Conservation (phyloP, 257 asterid species). For the Echium plantagineum region DNA sequence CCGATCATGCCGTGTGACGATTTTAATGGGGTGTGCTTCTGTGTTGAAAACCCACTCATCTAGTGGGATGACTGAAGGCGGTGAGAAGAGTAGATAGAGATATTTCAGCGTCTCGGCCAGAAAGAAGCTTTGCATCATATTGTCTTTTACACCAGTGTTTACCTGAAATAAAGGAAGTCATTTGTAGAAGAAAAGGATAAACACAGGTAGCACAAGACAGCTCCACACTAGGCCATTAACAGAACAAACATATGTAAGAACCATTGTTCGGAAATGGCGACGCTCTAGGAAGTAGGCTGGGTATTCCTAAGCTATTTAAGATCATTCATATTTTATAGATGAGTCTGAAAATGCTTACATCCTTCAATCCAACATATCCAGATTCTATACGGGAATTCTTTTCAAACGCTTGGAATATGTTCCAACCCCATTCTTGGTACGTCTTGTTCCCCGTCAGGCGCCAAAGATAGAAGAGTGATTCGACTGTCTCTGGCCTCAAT, state of each 20-base stretch:
- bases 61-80: slow-evolving; percentile 76
- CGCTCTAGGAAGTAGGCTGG: too few species aligned
- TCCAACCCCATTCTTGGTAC: slow-evolving; percentile 99
- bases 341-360: slow-evolving; percentile 42
- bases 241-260: too few species aligned
- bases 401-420: slow-evolving; percentile 95
- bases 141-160: slow-evolving; percentile 83
- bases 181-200: background rate
- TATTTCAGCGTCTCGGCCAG: slow-evolving; percentile 94
- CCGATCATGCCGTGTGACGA: slow-evolving; percentile 39
- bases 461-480: slow-evolving; percentile 96
- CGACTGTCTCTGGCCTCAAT: slow-evolving; percentile 98
- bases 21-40: slow-evolving; percentile 92
- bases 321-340: too few species aligned
- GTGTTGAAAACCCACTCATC: slow-evolving; percentile 99
- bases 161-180: slow-evolving; percentile 36
- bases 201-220: background rate
- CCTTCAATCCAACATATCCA: slow-evolving; percentile 95
- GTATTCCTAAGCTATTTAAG: too few species aligned
- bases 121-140: slow-evolving; percentile 99
- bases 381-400: slow-evolving; percentile 79
- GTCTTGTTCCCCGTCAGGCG: slow-evolving; percentile 97
- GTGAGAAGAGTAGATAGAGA: slow-evolving; percentile 92
- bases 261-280: too few species aligned
- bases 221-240: too few species aligned